A percentile compares a stretch with the other conserved stretches of the same genome.
These are phyloP conservation scores for Corymbia maculata DNA, from an alignment of 345 rosid species.

Conservation along the genomic window DNA sequence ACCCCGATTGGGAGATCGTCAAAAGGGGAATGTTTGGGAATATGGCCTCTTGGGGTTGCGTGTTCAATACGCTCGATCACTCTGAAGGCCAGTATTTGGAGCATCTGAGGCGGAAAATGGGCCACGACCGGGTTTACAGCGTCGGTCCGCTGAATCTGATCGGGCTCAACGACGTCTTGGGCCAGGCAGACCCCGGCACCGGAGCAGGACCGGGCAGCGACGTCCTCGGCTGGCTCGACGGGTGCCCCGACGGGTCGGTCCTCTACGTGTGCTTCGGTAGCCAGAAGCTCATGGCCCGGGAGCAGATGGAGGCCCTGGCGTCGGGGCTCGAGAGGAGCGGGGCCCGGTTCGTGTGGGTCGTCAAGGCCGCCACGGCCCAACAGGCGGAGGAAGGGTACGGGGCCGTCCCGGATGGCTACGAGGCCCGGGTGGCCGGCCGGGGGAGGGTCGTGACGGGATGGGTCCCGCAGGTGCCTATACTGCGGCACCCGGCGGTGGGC, in stretches of 20 bases:
- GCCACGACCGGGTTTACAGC: conserved; percentile 37
- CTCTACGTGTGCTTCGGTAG: conserved; percentile 63
- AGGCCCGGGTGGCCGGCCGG: conserved; percentile 22
- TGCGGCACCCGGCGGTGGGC: conserved; percentile 48
- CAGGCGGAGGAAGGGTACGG: conserved; percentile 6
- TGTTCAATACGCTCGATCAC: conserved; percentile 38
- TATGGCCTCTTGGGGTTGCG: conserved; percentile 26
- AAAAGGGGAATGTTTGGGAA: conserved; percentile 24
- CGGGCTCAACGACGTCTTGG: conserved; percentile 8
- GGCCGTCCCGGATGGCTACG: conserved; percentile 32
- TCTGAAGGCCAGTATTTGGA: conserved; percentile 30
- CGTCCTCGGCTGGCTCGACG: conserved; percentile 41
- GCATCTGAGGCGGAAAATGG: conserved; percentile 21
- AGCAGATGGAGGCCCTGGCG: conserved; percentile 45
- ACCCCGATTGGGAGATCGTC: conserved; percentile 20
- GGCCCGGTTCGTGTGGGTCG: conserved; percentile 53
- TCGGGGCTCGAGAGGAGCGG: conserved; percentile 42
- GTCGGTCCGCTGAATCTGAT: conserved; percentile 46
- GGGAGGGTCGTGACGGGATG: conserved; percentile 44
- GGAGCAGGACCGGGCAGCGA: background rate
- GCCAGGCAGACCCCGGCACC: background rate
- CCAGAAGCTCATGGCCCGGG: conserved; percentile 25
- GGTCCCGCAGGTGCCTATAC: conserved; percentile 45
- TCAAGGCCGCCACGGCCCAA: conserved; percentile 14
- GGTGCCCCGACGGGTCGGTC: conserved; percentile 41